These are phyloP conservation scores for Oryza officinalis DNA, from an alignment of 176 grass and related monocot species.

Conservation along the genomic window DNA sequence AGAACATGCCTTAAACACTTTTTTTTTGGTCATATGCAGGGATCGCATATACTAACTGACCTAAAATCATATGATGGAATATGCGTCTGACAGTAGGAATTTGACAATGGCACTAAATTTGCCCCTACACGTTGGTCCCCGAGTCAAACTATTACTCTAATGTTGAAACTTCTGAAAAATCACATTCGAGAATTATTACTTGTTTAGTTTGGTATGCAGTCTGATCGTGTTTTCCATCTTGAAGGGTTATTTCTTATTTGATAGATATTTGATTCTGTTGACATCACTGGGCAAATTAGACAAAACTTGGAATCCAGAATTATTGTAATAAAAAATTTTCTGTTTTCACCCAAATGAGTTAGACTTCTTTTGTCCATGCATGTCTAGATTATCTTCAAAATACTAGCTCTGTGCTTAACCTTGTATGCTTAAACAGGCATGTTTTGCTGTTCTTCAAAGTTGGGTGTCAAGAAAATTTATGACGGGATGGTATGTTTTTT, in stretches of 20 bases:
- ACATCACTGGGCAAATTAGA: neutral
- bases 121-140: neutral
- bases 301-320: neutral
- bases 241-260: neutral
- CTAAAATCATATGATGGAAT: neutral
- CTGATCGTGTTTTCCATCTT: neutral
- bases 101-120: neutral
- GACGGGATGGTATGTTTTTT: conserved; percentile 81
- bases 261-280: neutral
- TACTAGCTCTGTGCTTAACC: conserved; percentile 12
- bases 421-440: conserved; percentile 60
- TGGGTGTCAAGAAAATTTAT: conserved; percentile 98
- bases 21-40: neutral
- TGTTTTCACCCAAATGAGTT: conserved; percentile 1
- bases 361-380: neutral
- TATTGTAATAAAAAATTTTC: neutral
- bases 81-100: neutral
- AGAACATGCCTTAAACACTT: neutral
- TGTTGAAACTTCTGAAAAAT: neutral
- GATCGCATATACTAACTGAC: neutral
- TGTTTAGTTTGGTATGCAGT: neutral
- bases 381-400: neutral
- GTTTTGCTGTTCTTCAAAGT: conserved; percentile 92
- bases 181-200: neutral
- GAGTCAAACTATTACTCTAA: neutral